Percentiles rank a stretch among this genome's conserved stretches.
Conservation (phyloP, 352 stramenopile species). For the Pythium brachiatum region DNA sequence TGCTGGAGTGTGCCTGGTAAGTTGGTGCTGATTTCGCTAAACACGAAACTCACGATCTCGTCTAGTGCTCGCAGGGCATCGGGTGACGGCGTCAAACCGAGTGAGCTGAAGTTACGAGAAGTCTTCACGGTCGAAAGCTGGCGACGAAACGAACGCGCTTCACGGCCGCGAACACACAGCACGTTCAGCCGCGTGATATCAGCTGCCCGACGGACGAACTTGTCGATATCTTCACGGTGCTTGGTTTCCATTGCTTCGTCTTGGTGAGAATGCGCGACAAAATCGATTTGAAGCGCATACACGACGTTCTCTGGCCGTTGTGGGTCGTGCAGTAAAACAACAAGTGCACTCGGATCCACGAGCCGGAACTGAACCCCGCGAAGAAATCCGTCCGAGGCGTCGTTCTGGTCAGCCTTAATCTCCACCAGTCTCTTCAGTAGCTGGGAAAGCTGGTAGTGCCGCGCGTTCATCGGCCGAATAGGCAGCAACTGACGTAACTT, state of each 20-base stretch:
- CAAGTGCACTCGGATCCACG: conserved; percentile 35
- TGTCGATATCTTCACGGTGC: background rate
- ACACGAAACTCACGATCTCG: conserved; percentile 39
- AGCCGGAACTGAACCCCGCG: conserved; percentile 15
- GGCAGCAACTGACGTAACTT: conserved; percentile 54
- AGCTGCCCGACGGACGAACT: conserved; percentile 38
- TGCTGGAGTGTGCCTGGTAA: conserved; percentile 56
- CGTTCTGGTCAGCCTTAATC: background rate
- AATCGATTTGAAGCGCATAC: conserved; percentile 47
- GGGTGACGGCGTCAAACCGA: conserved; percentile 49
- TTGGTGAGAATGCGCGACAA: background rate
- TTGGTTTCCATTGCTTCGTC: background rate
- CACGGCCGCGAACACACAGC: conserved; percentile 47
- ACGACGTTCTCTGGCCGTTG: conserved; percentile 19
- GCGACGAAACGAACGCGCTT: conserved; percentile 32
- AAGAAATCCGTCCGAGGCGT: background rate
- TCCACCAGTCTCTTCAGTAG: conserved; percentile 25
- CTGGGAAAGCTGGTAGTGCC: conserved; percentile 59
- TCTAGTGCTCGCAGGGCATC: conserved; percentile 50
- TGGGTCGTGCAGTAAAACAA: conserved; percentile 31
- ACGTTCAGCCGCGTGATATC: conserved; percentile 42
- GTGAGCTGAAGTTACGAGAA: conserved; percentile 28
- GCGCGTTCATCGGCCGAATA: conserved; percentile 64
- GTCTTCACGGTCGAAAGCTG: conserved; percentile 30
- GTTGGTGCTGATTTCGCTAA: conserved; percentile 43